Conservation (phyloP, 2,329 filamentous ascomycete species). For the Helicocarpus griseus region DNA sequence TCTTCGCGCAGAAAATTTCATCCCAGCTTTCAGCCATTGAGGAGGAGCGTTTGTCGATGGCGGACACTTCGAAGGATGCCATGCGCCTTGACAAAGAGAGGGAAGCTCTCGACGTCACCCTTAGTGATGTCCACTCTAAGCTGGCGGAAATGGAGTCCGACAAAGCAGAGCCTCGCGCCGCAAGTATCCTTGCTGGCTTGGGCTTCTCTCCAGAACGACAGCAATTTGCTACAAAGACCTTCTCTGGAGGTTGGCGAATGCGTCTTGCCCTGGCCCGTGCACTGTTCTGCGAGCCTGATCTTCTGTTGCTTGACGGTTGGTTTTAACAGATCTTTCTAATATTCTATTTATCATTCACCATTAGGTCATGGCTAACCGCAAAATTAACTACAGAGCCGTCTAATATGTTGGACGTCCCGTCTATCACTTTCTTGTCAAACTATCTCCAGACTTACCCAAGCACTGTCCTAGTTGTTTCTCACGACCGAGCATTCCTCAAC, state of each 20-base stretch:
- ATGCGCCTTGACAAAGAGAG: conserved; percentile 74
- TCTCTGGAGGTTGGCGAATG: conserved; percentile 99
- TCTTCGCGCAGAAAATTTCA: conserved; percentile 54
- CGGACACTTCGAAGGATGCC: conserved; percentile 86
- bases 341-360: background rate
- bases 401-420: conserved; percentile 99
- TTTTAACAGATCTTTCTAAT: background rate
- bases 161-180: conserved; percentile 90
- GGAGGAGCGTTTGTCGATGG: conserved; percentile 63
- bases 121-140: conserved; percentile 85
- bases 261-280: conserved; percentile 87
- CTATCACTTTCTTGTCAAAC: conserved; percentile 92
- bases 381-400: conserved; percentile 64
- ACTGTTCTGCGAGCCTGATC: conserved; percentile 93
- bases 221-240: conserved; percentile 88
- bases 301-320: conserved; percentile 73
- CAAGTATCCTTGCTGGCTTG: conserved; percentile 91
- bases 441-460: conserved; percentile 92
- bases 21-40: conserved; percentile 69
- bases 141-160: conserved; percentile 98
- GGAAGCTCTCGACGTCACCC: conserved; percentile 79
- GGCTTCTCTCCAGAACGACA: conserved; percentile 93
- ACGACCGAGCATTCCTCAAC: conserved; percentile 98
- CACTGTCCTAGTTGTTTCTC: conserved; percentile 90
- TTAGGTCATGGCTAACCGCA: background rate